phyloP scores from a whole-genome alignment of 768 basidiomycete genomes.

The Rhodosporidiobolus sp. region DNA sequence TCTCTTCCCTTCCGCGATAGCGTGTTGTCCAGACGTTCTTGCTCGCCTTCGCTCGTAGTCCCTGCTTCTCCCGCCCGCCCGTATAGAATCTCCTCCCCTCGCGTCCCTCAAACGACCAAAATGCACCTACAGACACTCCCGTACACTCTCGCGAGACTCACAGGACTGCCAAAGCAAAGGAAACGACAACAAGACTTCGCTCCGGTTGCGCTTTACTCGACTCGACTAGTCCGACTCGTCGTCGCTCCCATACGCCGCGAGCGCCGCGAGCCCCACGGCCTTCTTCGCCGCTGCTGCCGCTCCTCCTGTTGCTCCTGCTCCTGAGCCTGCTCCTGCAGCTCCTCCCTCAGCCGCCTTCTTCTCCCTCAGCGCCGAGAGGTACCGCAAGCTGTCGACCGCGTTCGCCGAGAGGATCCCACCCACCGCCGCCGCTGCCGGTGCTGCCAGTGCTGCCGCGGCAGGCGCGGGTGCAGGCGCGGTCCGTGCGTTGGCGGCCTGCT shows the following conservation, averaged over 20 bases:
- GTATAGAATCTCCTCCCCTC: too few species aligned
- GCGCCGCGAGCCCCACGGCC: constrained; percentile 23
- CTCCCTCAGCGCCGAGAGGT: constrained; percentile 82
- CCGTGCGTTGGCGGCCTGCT: constrained; percentile 4
- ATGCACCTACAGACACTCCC: too few species aligned
- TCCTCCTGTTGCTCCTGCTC: constrained; percentile 38
- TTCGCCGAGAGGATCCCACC: constrained; percentile 78
- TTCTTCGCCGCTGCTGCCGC: constrained; percentile 45
- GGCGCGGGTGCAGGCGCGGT: constrained; percentile 44
- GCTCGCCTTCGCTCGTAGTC: too few species aligned
- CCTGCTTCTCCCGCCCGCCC: too few species aligned
- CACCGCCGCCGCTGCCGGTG: constrained; percentile 32
- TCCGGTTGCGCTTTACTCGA: too few species aligned
- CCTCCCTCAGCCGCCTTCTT: constrained; percentile 61
- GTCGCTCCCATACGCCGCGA: constrained; percentile 40
- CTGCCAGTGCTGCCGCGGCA: constrained; percentile 44
- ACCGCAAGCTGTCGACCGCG: constrained; percentile 82
- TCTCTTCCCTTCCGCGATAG: too few species aligned
- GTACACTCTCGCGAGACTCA: too few species aligned
- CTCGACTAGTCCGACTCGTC: constrained; percentile 18
- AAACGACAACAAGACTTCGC: too few species aligned
- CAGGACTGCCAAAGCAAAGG: too few species aligned
- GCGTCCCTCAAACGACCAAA: too few species aligned
- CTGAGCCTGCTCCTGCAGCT: constrained; percentile 54
- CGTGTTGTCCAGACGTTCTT: too few species aligned